Evolutionary conservation across 164 flowering plant genomes (phyloP), one percentile per base, ranked within the genome.

Genomic region (Umbilicus rupestris): DNA sequence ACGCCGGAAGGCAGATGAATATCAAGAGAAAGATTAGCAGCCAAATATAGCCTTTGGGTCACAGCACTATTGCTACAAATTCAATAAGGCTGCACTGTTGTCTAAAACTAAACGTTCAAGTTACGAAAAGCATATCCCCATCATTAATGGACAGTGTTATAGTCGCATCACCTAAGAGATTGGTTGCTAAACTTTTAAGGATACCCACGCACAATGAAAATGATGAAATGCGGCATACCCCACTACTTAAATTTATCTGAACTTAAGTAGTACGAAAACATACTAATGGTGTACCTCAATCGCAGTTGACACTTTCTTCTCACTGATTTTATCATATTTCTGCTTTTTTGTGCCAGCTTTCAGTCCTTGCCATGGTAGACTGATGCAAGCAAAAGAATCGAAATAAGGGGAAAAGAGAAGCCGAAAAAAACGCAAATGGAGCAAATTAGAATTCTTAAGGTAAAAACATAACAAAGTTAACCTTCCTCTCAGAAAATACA

Each of bases 401-500:
- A 10, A 52, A 26, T 24, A 68, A 35, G 24, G 33, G 49, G 64
- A 59, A 66, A 52, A 65, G 66, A 7, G 46, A 55, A n/a, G 46
- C 52, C 39, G 45, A 26, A 64, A 24, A 16, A 49, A 35, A n/a
- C n/a, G 30, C 31, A 24, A 10, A 52, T 7, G 16, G 31, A 11
- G 59, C 31, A 26, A 16, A 52, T 26, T 24, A 12, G 28, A 50
- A 50, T 50, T 19, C 1, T 19, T 20, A 0, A 7, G 12, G 20
- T 50, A 5, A 19, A 3, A 37, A 37, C 5, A 37, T 41, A 41
- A 1, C 30, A 17, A 12, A 33, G 9, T 20, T 62, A 63, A 84
- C 90, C 90, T 86, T 81, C 91, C 91, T 72, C 88, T 81, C 19
- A 84, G 76, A 63, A 86, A 86, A 72, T 86, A 86, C 90, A 86